Base-by-base conservation (phyloP, 345 rosid species). In the Eucalyptus camaldulensis region DNA sequence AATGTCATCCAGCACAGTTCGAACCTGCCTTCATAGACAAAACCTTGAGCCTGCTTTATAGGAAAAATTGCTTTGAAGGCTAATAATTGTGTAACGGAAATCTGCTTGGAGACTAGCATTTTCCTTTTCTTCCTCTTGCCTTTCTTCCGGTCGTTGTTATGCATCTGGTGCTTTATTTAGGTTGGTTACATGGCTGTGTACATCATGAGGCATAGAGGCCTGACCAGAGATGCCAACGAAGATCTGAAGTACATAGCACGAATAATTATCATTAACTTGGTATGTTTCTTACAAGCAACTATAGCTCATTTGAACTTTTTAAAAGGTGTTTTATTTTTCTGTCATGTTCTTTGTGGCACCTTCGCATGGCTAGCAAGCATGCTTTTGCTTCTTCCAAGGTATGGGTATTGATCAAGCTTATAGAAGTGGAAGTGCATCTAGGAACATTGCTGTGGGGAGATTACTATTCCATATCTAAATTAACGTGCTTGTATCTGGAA, bases 121-220 rank as follows among this genome's bases (percentile, higher is more conserved):
- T n/a, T 25, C 45, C n/a, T 17, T 88, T 65, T 69, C 85, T 44
- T 49, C 16, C 16, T 43, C 27, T 27, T 43, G 51, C 33, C 83
- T 29, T 87, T 69, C 85, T 14, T 62, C 50, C 29, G 47, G 76
- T 56, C 56, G 49, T 40, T 86, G 67, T 86, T 51, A 3, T 24
- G 51, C 85, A 51, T 47, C 58, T 88, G 80, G 29, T 88, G 69
- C 86, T 91, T 88, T 43, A 45, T 88, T 17, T 85, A 95, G 99
- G 99, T 96, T 90, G 99, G 97, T 45, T 95, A 98, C 33, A 87
- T 95, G 19, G 96, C 98, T 40, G 95, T 95, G 40, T 97, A 92
- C 93, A 92, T 95, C 49, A 43, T 91, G 88, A 93, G 98, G 92
- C 98, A 95, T 89, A 96, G 93, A 90, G 87, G 90, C 83, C 90